Base-by-base conservation (phyloP, 2,329 filamentous ascomycete species). In the Catunica adiposa region DNA sequence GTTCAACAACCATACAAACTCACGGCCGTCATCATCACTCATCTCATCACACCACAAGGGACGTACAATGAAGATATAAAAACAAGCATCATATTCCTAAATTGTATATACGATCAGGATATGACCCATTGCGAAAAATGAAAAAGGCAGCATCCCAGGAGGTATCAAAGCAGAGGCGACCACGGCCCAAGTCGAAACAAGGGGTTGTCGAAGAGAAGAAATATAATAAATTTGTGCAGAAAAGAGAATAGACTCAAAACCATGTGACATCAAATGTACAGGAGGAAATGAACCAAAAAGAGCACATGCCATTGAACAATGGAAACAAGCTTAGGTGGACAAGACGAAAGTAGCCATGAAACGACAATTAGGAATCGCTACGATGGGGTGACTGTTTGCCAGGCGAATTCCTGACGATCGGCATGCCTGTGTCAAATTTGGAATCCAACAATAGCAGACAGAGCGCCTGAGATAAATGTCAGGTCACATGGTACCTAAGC, bases 91-190 rank as follows among this genome's bases (percentile, higher is more conserved):
- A 58, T 55, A 55, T 58, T 58, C 47, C 46, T 50, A 55, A 48
- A 40, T 55, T 26, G 54, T 55, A 58, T 52, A 55, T 58, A 53
- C 56, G 44, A 47, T 44, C 46, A 58, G 53, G 38, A 58, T 55
- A 58, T 58, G 47, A 55, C 51, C 56, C 52, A 58, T 25, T 37
- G 23, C 22, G 44, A 48, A 48, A n/a, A n/a, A n/a, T n/a, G n/a
- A n/a, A n/a, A n/a, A n/a, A 48, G 44, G 44, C 44, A 31, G 31
- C 53, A 55, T 55, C 51, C 44, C 53, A 55, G 52, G 20, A 58
- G 53, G 53, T 55, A 55, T 55, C 53, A 53, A 58, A 58, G 40
- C 56, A 54, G 46, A 55, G 44, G 20, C 42, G 44, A 26, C 42
- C 55, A 56, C 40, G 44, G 31, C 44, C 7, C 40, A 48, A 52